Base-by-base conservation (phyloP, 257 asterid genomes). In the Penstemon barbatus region DNA sequence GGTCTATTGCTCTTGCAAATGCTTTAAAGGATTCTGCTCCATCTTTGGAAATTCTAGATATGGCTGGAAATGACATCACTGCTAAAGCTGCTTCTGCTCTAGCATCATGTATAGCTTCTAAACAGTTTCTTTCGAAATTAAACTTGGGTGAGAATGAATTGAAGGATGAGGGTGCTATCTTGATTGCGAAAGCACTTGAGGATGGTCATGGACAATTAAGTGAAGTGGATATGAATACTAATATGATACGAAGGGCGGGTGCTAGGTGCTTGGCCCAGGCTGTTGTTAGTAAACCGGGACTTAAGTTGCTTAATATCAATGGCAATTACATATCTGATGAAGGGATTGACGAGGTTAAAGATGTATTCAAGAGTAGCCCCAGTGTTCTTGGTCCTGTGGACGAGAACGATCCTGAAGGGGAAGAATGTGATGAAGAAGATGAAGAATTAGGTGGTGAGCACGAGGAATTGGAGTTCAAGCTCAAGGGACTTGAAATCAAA, bases 381-480 rank as follows among this genome's bases (percentile, higher is more conserved):
- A 36, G 50, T 33, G 69, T 83, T 54, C 87, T 93, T 70, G 96
- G 96, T 9, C 92, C 94, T 57, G 71, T 93, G 83, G 97, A 91
- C 77, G 97, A 93, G 63, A 93, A 91, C 62, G 96, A 90, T 75
- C 97, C 99, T 0, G 99, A 93, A 43, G 99, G 99, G 53, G 96
- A 88, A 74, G 97, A 84, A 63, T 82, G 79, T 65, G 88, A 87
- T 59, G 91, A 15, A 15, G 18, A 15, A 15, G 18, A 15, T 15
- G 18, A 88, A 44, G 91, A 79, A 55, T 73, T 66, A 50, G 81
- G 63, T 49, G 83, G 71, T 7, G 82, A 72, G 46, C 72, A 78
- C 40, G 88, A 82, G 6, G 84, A 89, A 60, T 73, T 93, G 91
- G 96, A 86, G 69, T 75, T 78, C 50, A 88, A 74, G 71, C 97